Percentiles rank a stretch among this genome's conserved stretches.
These are phyloP conservation scores for Lecanicillium sp. DNA, from an alignment of 2,329 filamentous ascomycete species.

Conservation along the genomic window DNA sequence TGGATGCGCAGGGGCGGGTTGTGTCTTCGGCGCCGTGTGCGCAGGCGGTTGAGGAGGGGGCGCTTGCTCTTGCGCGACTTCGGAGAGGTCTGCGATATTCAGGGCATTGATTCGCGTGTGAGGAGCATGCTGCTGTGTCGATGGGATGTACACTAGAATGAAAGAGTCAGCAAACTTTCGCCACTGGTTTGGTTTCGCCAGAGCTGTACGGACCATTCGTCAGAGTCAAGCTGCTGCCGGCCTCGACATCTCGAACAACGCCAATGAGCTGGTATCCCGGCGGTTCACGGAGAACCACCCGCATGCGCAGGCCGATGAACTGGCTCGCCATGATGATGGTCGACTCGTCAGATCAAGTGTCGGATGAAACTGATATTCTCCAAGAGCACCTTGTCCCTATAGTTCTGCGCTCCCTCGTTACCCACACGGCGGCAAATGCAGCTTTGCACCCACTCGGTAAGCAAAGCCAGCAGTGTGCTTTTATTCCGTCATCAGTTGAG, in stretches of 20 bases:
- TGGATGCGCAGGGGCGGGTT: constrained; percentile 20
- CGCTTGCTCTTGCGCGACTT: constrained; percentile 24
- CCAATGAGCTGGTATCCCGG: constrained; percentile 59
- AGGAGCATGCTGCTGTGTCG: constrained; percentile 32
- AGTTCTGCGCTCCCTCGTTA: too few relatives aligned
- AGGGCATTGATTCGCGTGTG: constrained; percentile 37
- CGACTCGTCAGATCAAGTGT: background rate
- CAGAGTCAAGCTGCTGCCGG: constrained; percentile 61
- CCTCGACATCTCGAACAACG: constrained; percentile 58
- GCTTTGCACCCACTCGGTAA: too few relatives aligned
- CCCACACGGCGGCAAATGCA: too few relatives aligned
- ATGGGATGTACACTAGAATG: constrained; percentile 28
- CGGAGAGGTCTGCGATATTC: constrained; percentile 37
- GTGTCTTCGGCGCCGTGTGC: constrained; percentile 18
- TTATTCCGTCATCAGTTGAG: too few relatives aligned
- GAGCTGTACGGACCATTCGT: constrained; percentile 53
- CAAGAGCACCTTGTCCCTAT: too few relatives aligned
- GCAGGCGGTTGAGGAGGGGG: constrained; percentile 19
- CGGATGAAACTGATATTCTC: background rate
- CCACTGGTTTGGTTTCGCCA: background rate
- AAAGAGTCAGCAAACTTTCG: constrained; percentile 9
- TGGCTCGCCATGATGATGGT: constrained; percentile 40
- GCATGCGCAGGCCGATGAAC: constrained; percentile 71
- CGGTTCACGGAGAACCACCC: constrained; percentile 62
- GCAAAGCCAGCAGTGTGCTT: too few relatives aligned